A percentile compares a stretch with the other conserved stretches of the same genome.
Evolutionary conservation across 2,329 filamentous ascomycete genomes (phyloP).

Genomic region (Tolypocladium tropicale): DNA sequence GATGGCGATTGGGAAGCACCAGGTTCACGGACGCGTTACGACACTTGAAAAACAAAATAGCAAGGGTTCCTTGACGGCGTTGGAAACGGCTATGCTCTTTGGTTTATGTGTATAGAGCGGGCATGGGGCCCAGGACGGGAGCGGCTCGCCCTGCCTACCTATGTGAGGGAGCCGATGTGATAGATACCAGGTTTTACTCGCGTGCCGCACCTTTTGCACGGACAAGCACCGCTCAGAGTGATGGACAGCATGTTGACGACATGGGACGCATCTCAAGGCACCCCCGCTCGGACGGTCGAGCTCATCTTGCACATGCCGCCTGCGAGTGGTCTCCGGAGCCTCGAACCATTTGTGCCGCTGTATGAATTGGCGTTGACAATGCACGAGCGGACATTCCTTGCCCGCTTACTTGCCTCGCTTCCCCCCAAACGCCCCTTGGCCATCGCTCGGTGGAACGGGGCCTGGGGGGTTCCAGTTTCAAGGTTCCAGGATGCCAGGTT

Average conservation of each 20-base stretch:
- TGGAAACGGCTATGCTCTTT: not conserved
- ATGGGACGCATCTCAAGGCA: too few relatives aligned
- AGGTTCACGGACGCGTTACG: not conserved
- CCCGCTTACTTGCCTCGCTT: not conserved
- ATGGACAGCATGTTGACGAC: too few relatives aligned
- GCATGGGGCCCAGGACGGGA: not conserved
- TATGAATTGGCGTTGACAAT: not conserved
- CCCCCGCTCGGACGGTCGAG: too few relatives aligned
- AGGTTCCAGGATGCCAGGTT: not conserved
- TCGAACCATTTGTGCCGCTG: not conserved
- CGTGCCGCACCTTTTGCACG: not conserved
- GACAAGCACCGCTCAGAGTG: not conserved
- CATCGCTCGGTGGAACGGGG: not conserved
- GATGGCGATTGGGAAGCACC: not conserved
- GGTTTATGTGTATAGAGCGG: not conserved
- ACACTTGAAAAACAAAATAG: not conserved
- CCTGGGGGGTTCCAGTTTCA: not conserved
- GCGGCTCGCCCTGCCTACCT: not conserved
- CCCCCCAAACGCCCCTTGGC: too few relatives aligned
- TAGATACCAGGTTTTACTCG: not conserved
- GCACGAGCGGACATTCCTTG: too few relatives aligned
- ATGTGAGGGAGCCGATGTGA: not conserved
- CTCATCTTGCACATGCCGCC: too few relatives aligned
- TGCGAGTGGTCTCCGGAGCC: too few relatives aligned
- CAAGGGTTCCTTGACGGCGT: not conserved